phyloP scores from a whole-genome alignment of 1,139 yeast genomes.

The Ogataea hybrid region DNA sequence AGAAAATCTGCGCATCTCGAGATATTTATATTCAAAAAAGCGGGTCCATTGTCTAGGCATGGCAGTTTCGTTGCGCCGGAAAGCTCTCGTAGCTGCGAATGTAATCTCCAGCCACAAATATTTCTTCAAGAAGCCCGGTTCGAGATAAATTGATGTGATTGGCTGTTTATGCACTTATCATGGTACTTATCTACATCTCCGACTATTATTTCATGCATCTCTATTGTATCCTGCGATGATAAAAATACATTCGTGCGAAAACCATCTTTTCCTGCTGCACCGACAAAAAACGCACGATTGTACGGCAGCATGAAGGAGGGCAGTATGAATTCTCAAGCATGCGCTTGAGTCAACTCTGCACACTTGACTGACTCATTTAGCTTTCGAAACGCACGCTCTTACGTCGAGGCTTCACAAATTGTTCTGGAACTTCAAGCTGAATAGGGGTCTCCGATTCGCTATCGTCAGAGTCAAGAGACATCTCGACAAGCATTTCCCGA shows the following conservation, averaged over 20 bases:
- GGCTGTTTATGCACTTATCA: conserved; percentile 5
- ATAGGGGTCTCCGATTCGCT: conserved; percentile 11
- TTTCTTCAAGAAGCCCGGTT: not conserved
- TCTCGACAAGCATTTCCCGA: conserved; percentile 29
- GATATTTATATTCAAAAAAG: conserved; percentile 3
- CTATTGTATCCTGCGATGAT: not conserved
- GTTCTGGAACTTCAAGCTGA: conserved; percentile 23
- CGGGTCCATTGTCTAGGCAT: not conserved
- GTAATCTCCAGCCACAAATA: conserved; percentile 3
- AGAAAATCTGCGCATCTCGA: conserved; percentile 1
- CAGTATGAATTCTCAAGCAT: not conserved
- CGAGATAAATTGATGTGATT: not conserved
- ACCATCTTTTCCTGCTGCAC: not conserved
- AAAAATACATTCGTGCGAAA: not conserved
- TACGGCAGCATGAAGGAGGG: not conserved
- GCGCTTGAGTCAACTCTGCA: conserved; percentile 3
- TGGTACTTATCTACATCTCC: conserved; percentile 1
- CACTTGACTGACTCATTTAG: not conserved
- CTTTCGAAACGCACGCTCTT: conserved; percentile 32
- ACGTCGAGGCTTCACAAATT: conserved; percentile 24
- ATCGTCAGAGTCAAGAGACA: conserved; percentile 21
- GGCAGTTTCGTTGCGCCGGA: not conserved
- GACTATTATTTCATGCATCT: conserved; percentile 3
- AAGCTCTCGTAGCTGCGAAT: not conserved
- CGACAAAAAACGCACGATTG: not conserved